Base-by-base conservation (phyloP, 2,329 filamentous ascomycete genomes). In the Didymella sp. region DNA sequence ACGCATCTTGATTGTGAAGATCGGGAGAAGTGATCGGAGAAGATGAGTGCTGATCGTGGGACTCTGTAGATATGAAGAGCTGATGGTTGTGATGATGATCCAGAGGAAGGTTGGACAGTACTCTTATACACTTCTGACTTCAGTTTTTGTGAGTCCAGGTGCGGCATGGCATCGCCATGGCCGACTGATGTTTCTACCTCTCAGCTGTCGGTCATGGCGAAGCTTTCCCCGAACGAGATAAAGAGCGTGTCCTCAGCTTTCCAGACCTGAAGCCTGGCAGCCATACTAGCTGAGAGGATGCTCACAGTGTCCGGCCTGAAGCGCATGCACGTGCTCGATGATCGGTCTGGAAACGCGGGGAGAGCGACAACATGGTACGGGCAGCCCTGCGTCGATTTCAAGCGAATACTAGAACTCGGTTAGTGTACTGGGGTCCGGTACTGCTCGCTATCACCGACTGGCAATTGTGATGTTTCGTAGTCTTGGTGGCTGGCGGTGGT, bases 1-100 rank as follows among this genome's bases (percentile, higher is more conserved):
- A 58, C 64, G 65, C 66, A 70, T 70, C 6, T 63, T 65, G 60
- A 56, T 28, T 13, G 13, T 45, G 44, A 28, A 28, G n/a, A 28
- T 19, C 31, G 46, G 28, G 40, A 9, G 8, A 24, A 40, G 21
- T 24, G 37, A 24, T 24, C 37, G 21, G 21, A 24, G 37, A 40
- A 40, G 37, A 40, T 24, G 21, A 24, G 37, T 24, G 37, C 19
- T 22, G 37, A 40, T 7, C 4, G 35, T 40, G 13, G 13, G 11
- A 22, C 37, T 40, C 35, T n/a, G 31, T 49, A 41, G 24, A 35
- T 59, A 56, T 28, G 49, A 44, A 31, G 49, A 24, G 21, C 27
- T 35, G 27, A 22, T 13, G 28, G 30, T 40, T 40, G 37, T 40
- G 37, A 24, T 40, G 19, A 6, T 24, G 37, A 15, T 40, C 6